Conservation (phyloP, 1,284 basidiomycete species). For the Testicularia cyperi region DNA sequence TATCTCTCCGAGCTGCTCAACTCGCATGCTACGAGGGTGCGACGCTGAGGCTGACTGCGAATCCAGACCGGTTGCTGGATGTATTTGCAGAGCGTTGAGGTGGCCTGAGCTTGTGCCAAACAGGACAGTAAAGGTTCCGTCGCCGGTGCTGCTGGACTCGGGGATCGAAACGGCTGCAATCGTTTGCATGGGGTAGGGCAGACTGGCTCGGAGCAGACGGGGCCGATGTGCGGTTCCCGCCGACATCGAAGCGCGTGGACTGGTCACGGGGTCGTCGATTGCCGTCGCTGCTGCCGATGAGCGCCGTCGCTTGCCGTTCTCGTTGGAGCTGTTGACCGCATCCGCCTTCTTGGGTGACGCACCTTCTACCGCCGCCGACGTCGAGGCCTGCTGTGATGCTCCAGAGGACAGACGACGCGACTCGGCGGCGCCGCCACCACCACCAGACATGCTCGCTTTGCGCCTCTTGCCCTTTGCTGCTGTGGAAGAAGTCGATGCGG, state of each 20-base stretch:
- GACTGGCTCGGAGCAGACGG: conserved; percentile 24
- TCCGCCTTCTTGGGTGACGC: neutral
- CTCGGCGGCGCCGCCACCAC: conserved; percentile 12
- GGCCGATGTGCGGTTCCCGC: conserved; percentile 3
- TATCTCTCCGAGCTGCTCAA: conserved; percentile 27
- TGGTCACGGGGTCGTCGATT: conserved; percentile 2
- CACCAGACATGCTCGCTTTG: conserved; percentile 41
- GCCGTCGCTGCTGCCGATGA: conserved; percentile 16
- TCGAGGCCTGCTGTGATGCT: no score
- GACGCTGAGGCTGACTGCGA: no score
- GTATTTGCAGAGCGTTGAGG: conserved; percentile 29
- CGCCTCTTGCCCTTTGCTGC: conserved; percentile 35
- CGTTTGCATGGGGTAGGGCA: conserved; percentile 43
- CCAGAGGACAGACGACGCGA: conserved; percentile 8
- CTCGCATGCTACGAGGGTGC: conserved; percentile 9
- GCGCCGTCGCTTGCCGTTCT: conserved; percentile 44
- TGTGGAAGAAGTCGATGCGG: neutral
- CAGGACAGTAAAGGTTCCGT: conserved; percentile 16
- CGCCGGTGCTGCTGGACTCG: neutral
- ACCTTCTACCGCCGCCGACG: neutral
- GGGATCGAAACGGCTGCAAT: conserved; percentile 13
- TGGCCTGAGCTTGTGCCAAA: conserved; percentile 34
- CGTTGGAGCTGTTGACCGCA: conserved; percentile 21
- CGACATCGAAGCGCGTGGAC: conserved; percentile 4
- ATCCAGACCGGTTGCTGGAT: no score